These are phyloP conservation scores for Plectranthus barbatus DNA, from an alignment of 257 asterid genomes.

Conservation along the genomic window DNA sequence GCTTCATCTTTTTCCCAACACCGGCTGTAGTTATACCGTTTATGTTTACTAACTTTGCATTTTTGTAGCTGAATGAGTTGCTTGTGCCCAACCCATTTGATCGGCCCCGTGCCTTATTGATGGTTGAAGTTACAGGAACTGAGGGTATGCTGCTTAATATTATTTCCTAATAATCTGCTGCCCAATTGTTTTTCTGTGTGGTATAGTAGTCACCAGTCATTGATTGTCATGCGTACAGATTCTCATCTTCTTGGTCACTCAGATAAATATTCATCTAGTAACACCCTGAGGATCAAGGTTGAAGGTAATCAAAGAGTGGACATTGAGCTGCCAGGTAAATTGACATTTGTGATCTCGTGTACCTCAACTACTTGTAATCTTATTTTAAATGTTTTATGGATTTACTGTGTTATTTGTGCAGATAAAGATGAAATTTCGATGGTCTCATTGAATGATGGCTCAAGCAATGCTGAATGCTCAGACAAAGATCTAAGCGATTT, in stretches of 20 bases:
- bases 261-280: slow-evolving; percentile 26
- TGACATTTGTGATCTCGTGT: slow-evolving; percentile 12
- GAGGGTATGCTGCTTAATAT: slow-evolving; percentile 44
- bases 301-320: slow-evolving; percentile 38
- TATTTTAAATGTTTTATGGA: slow-evolving; percentile 3
- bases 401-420: slow-evolving; percentile 24
- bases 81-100: slow-evolving; percentile 85
- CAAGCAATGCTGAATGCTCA: slow-evolving; percentile 42
- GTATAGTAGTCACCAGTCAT: slow-evolving; percentile 1
- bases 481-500: slow-evolving; percentile 68
- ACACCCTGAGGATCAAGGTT: slow-evolving; percentile 49
- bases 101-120: slow-evolving; percentile 70
- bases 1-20: neutral
- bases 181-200: slow-evolving; percentile 3
- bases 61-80: slow-evolving; percentile 77
- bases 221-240: slow-evolving; percentile 29
- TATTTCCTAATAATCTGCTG: neutral
- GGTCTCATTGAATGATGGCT: slow-evolving; percentile 48
- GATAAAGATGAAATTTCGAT: slow-evolving; percentile 59
- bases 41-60: neutral
- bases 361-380: slow-evolving; percentile 2
- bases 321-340: slow-evolving; percentile 73
- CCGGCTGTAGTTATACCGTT: slow-evolving; percentile 3
- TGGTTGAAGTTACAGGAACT: slow-evolving; percentile 70
- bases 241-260: slow-evolving; percentile 23